A percentile compares a stretch with the other conserved stretches of the same genome.
phyloP scores from a whole-genome alignment of 768 basidiomycete species.

The Daedalea quercina region DNA sequence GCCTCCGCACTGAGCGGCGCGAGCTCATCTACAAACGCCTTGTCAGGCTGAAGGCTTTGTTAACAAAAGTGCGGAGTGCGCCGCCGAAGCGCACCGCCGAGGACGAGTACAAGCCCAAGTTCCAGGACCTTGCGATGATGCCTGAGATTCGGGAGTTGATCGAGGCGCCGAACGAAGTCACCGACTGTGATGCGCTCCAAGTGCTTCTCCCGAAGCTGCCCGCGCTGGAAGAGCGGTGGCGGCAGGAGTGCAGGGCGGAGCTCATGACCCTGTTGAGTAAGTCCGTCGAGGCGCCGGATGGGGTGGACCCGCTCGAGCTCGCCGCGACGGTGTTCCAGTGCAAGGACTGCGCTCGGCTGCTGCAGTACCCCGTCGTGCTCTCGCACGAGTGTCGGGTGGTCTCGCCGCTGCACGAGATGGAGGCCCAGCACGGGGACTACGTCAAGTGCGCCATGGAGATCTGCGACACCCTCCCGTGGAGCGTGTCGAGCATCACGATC shows the following conservation, averaged over 20 bases:
- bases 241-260: neutral
- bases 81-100: neutral
- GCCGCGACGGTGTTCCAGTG: slow-evolving; percentile 1
- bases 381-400: neutral
- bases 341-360: neutral
- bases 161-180: neutral
- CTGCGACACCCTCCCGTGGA: neutral
- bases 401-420: neutral
- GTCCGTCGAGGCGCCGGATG: neutral
- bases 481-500: neutral
- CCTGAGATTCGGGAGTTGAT: neutral
- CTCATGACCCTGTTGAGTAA: neutral
- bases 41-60: neutral
- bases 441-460: neutral
- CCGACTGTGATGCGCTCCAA: neutral
- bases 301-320: slow-evolving; percentile 1
- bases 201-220: neutral
- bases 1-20: neutral
- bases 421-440: neutral
- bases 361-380: neutral
- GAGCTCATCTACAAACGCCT: neutral
- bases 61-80: neutral
- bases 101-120: neutral
- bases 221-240: neutral
- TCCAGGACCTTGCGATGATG: slow-evolving; percentile 4